Percentiles rank a stretch among this genome's conserved stretches.
Evolutionary conservation across 2,329 filamentous ascomycete species (phyloP).

Genomic region (Monosporascus sp.): DNA sequence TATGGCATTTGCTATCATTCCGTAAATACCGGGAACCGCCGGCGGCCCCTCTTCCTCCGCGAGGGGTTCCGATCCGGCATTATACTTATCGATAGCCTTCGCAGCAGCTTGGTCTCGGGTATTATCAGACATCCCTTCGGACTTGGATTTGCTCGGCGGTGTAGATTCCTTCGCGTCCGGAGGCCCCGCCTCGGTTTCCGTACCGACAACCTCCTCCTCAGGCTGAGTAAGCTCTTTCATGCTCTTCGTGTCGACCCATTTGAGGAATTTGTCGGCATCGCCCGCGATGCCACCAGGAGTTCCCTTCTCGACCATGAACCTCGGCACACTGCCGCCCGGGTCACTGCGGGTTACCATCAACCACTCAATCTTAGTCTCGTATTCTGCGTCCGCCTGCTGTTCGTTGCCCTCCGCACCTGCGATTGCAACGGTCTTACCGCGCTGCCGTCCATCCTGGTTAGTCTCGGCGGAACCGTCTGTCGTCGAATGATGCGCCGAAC

Average conservation of each 20-base stretch:
- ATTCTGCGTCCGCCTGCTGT: constrained; percentile 24
- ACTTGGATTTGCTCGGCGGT: not conserved
- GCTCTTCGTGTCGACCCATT: constrained; percentile 57
- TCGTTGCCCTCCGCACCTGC: constrained; percentile 23
- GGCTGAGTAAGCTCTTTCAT: constrained; percentile 29
- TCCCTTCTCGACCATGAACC: constrained; percentile 86
- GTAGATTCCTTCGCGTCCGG: constrained; percentile 23
- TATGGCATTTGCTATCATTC: constrained; percentile 50
- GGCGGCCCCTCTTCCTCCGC: constrained; percentile 23
- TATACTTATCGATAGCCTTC: constrained; percentile 8
- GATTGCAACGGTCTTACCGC: constrained; percentile 17
- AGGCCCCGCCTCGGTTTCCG: constrained; percentile 14
- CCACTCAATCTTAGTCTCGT: constrained; percentile 66
- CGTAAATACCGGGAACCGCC: constrained; percentile 46
- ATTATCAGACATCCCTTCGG: constrained; percentile 4
- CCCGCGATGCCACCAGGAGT: constrained; percentile 75
- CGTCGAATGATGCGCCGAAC: constrained; percentile 31
- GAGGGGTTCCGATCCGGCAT: constrained; percentile 12
- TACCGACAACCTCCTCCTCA: constrained; percentile 12
- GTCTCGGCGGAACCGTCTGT: constrained; percentile 10
- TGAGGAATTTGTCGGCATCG: constrained; percentile 76
- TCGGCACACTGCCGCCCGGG: constrained; percentile 80
- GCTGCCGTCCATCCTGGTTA: constrained; percentile 31
- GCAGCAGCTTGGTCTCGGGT: constrained; percentile 11
- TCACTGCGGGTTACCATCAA: constrained; percentile 89